Evolutionary conservation across 768 basidiomycete species (phyloP), one percentile per base, ranked within the genome.

Genomic region (Termitomyces sp.): DNA sequence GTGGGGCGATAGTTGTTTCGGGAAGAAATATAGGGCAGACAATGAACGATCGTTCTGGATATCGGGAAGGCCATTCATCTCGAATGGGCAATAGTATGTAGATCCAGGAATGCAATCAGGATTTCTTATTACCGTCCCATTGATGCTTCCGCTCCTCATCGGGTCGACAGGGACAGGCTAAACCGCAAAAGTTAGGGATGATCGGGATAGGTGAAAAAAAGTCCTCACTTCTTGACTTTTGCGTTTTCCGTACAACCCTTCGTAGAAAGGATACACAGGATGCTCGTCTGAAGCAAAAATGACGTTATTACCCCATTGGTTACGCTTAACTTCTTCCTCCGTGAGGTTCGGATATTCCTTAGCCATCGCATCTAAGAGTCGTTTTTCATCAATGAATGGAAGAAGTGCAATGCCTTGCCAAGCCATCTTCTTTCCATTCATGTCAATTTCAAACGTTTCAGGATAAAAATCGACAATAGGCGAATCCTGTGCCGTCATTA

Each of bases 401-500:
- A 99, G 78, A 9, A 99, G 77, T 0, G 97, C 95, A 57, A 99
- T 94, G 56, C 97, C 97, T 72, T 99, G 96, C 97, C 97, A 99
- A 7, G 91, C 81, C 95, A 98, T 98, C 75, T 91, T 92, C 77
- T 98, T 98, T 59, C 97, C 97, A 68, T 99, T 99, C 97, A 99
- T 99, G 72, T 99, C 97, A 68, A 98, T 88, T 66, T 95, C 86
- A 71, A 99, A 99, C 16, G 88, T 84, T 0, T 79, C 63, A 0
- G 96, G 96, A 73, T 98, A 98, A 76, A 98, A 98, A 68, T 98
- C 95, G 60, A 93, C 84, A 72, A 98, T 98, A 8, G 94, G 93
- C 0, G 95, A 98, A 35, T 88, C 83, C 50, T 87, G 82, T 3
- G 91, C 84, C 4, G 78, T 82, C 97, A 99, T 99, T 41, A 98